phyloP scores from a whole-genome alignment of 2,329 filamentous ascomycete genomes.

The Ceratocystiopsis sp. region DNA sequence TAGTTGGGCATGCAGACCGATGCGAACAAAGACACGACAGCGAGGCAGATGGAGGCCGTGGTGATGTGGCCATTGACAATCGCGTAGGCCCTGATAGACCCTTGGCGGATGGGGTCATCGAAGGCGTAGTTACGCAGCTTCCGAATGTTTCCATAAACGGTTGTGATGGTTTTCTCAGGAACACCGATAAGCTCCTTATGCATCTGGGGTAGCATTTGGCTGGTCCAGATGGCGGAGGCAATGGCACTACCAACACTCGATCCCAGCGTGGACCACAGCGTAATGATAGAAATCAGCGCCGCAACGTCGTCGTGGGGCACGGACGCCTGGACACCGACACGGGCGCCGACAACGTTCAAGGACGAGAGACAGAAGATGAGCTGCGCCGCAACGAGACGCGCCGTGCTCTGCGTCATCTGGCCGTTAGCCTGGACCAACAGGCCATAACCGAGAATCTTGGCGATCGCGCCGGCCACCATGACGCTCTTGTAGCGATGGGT shows the following conservation, averaged over 20 bases:
- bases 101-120: constrained; percentile 36
- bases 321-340: constrained; percentile 35
- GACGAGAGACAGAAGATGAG: constrained; percentile 34
- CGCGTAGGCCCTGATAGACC: constrained; percentile 42
- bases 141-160: constrained; percentile 32
- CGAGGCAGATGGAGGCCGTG: constrained; percentile 15
- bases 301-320: constrained; percentile 33
- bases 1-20: constrained; percentile 25
- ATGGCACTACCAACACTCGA: constrained; percentile 29
- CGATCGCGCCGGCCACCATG: constrained; percentile 33
- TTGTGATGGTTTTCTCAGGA: constrained; percentile 21
- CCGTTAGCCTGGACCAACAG: constrained; percentile 23
- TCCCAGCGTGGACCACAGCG: constrained; percentile 8
- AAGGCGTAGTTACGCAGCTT: constrained; percentile 33
- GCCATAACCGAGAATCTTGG: constrained; percentile 36
- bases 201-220: constrained; percentile 28
- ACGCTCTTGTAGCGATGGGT: constrained; percentile 44
- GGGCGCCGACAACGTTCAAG: constrained; percentile 34
- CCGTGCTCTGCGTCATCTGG: constrained; percentile 29
- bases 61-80: constrained; percentile 14
- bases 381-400: constrained; percentile 30
- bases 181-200: constrained; percentile 29
- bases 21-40: constrained; percentile 17
- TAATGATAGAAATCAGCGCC: constrained; percentile 34
- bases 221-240: constrained; percentile 32